phyloP scores from a whole-genome alignment of 257 asterid species.

The Penstemon newberryi region DNA sequence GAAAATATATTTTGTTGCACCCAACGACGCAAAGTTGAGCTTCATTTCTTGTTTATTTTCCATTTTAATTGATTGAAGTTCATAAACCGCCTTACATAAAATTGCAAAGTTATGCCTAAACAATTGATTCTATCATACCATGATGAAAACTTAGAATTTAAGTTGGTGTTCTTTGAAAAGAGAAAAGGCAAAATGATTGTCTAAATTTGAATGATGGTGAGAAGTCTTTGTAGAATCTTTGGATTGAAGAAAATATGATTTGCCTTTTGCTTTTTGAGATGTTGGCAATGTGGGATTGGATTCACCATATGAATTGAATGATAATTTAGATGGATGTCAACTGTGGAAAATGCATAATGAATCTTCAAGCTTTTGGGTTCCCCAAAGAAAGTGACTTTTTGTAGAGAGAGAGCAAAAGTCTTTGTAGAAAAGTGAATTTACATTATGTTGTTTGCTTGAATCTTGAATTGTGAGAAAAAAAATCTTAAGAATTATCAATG shows the following conservation, averaged over 20 bases:
- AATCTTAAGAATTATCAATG: neutral
- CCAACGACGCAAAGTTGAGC: too few species aligned
- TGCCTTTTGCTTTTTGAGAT: slow-evolving; percentile 34
- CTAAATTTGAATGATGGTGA: slow-evolving; percentile 41
- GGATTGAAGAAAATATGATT: slow-evolving; percentile 58
- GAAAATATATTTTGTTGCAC: too few species aligned
- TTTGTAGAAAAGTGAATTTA: slow-evolving; percentile 42
- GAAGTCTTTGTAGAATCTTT: slow-evolving; percentile 41
- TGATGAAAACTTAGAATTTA: too few species aligned
- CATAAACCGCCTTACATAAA: too few species aligned
- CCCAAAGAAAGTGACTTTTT: slow-evolving; percentile 37
- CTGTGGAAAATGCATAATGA: slow-evolving; percentile 29
- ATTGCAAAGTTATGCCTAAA: too few species aligned
- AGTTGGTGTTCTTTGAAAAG: neutral
- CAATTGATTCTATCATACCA: too few species aligned
- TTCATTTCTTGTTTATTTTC: too few species aligned
- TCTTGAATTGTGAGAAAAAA: slow-evolving; percentile 23
- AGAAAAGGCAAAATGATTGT: slow-evolving; percentile 24
- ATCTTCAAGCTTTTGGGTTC: slow-evolving; percentile 40
- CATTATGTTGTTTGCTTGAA: slow-evolving; percentile 54
- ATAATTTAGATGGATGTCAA: slow-evolving; percentile 35
- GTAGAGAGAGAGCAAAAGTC: slow-evolving; percentile 42
- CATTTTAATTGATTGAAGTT: too few species aligned
- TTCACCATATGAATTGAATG: slow-evolving; percentile 2
- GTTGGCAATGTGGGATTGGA: slow-evolving; percentile 31